Evolutionary conservation across 169 alveolate species (phyloP), one percentile per base, ranked within the genome.

Genomic region (Hammondia hammondi): DNA sequence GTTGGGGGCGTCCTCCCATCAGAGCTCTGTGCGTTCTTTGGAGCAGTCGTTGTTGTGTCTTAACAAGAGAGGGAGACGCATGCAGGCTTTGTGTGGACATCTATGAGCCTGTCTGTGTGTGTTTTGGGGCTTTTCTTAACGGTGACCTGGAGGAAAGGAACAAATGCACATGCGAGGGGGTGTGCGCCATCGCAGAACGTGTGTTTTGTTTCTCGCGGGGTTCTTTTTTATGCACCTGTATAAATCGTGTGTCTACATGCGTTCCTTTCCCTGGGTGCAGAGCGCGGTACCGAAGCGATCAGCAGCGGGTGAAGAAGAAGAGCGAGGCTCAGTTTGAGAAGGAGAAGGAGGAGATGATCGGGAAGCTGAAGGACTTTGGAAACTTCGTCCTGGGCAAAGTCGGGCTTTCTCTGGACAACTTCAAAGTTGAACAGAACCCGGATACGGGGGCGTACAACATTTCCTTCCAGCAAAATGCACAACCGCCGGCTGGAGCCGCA

Each of bases 331-430:
- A 96, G 88, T 97, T 98, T 91, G 98, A 97, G 85, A 96, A 96
- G 92, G 99, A 98, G 96, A 98, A 98, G 92, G 98, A 96, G 72
- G 99, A 98, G 96, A 98, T 98, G 99, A 95, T 98, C 37, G 99
- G 99, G 14, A 98, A 98, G 94, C 96, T 98, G 94, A 98, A 98
- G 96, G 99, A 98, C 94, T 94, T 98, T 35, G 99, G 99, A 32
- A 98, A 98, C 95, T 97, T 97, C 91, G 96, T 98, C 39, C 96
- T 98, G 73, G 99, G 99, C n/a, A 98, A 98, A 85, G 98, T 98
- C 88, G 99, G 99, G 3, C 96, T 98, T 24, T 98, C 99, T 27
- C 97, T 98, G 35, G 99, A 98, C 94, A 98, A 98, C 95, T 98
- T 98, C 97, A 97, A 98, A 94, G 99, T 98, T 67, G 98, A 98